Evolutionary conservation across 768 basidiomycete genomes (phyloP).

Genomic region (Crucibulum laeve): DNA sequence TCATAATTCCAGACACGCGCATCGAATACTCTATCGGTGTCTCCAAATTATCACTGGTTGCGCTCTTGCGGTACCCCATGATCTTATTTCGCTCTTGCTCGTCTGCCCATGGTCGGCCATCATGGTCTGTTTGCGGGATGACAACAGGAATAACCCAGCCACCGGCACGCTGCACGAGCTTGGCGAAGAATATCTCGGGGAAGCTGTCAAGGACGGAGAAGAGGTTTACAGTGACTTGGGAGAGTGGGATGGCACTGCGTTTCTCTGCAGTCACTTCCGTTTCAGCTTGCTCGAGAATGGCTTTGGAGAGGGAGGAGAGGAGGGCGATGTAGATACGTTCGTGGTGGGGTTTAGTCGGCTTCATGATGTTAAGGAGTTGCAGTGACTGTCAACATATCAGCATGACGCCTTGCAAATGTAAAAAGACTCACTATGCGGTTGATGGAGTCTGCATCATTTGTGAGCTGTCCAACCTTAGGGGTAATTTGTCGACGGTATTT

Average conservation of each 20-base stretch:
- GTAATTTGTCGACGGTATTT: slow-evolving; percentile 73
- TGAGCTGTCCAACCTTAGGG: slow-evolving; percentile 85
- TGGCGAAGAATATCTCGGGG: slow-evolving; percentile 73
- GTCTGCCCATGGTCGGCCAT: slow-evolving; percentile 40
- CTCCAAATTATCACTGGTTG: slow-evolving; percentile 43
- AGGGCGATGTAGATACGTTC: slow-evolving; percentile 64
- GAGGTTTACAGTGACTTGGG: slow-evolving; percentile 68
- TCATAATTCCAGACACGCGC: slow-evolving; percentile 75
- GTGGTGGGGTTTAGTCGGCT: slow-evolving; percentile 25
- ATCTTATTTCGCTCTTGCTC: slow-evolving; percentile 40
- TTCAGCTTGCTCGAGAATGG: slow-evolving; percentile 88
- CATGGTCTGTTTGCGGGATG: slow-evolving; percentile 48
- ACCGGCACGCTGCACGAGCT: slow-evolving; percentile 83
- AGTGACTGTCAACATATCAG: slow-evolving; percentile 24
- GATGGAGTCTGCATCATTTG: slow-evolving; percentile 62
- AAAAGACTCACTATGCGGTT: slow-evolving; percentile 52
- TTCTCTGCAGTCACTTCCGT: slow-evolving; percentile 89
- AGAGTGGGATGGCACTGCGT: slow-evolving; percentile 79
- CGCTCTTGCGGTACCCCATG: slow-evolving; percentile 49
- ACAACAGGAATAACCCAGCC: slow-evolving; percentile 79
- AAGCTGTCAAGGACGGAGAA: slow-evolving; percentile 57
- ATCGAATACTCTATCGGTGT: slow-evolving; percentile 53
- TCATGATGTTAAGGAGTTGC: slow-evolving; percentile 32
- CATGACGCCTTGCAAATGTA: slow-evolving; percentile 7
- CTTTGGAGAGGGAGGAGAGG: slow-evolving; percentile 85